Evolutionary conservation across 345 rosid genomes (phyloP), one percentile per base, ranked within the genome.

Genomic region (Boechera retrofracta): DNA sequence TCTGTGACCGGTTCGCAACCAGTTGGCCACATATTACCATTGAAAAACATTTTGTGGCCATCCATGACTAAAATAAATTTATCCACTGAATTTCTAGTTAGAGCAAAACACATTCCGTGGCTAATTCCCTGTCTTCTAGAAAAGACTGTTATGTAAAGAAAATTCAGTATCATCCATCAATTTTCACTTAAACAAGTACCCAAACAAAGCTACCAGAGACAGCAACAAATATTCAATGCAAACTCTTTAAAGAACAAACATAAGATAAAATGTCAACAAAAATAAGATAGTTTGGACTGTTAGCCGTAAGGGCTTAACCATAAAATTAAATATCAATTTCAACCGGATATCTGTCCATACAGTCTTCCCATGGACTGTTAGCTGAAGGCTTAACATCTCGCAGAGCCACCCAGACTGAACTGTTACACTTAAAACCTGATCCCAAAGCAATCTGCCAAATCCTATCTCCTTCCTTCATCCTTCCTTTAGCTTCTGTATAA

Each of bases 391-490:
- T 59, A 35, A 86, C 76, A 13, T 79, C 75, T 48, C 81, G 80
- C 32, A 86, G 16, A 1, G 89, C 89, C n/a, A 47, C 26, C 90
- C 92, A 88, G 4, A 87, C 88, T 0, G 85, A 85, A 38, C 89
- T 89, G 70, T 91, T 91, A 56, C 97, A 91, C 76, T 91, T 91
- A 67, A 87, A 91, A 5, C 93, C 91, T 2, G 96, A 90, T 4
- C 96, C 96, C 33, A 90, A 85, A 12, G 85, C 90, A 21, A 91
- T 89, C 62, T 91, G 90, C 93, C 97, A 91, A 18, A 80, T 75
- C 74, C 90, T 74, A 16, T 87, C 86, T n/a, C 91, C 89, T 24
- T 85, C 82, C 78, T 56, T 84, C 58, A 87, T 80, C 81, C 97
- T 84, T 28, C 93, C 97, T 66, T 85, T 89, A 10, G 90, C 88